A percentile compares a stretch with the other conserved stretches of the same genome.
phyloP scores from a whole-genome alignment of 2,329 filamentous ascomycete genomes.

The Scytalidium lignicola region DNA sequence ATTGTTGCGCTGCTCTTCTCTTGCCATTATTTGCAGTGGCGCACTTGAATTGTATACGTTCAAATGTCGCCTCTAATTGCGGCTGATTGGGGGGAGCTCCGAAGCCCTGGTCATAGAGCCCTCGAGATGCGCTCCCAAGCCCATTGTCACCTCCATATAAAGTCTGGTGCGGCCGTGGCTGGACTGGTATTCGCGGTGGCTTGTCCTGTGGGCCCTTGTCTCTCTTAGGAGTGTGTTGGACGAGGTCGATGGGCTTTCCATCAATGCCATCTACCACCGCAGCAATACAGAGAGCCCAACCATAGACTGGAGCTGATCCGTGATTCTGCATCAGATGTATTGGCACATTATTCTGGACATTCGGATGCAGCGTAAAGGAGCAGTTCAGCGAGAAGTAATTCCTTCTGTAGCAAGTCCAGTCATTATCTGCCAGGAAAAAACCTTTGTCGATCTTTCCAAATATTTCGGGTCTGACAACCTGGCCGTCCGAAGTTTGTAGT shows the following conservation, averaged over 20 bases:
- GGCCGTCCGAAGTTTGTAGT: slow-evolving; percentile 44
- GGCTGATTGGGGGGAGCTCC: slow-evolving; percentile 15
- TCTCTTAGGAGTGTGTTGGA: slow-evolving; percentile 70
- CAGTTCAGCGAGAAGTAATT: slow-evolving; percentile 69
- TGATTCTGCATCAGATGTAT: slow-evolving; percentile 29
- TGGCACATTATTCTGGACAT: slow-evolving; percentile 37
- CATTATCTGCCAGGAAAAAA: slow-evolving; percentile 59
- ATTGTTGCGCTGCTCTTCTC: slow-evolving; percentile 66
- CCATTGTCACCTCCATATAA: slow-evolving; percentile 18
- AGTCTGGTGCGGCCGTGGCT: slow-evolving; percentile 22
- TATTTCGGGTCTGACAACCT: slow-evolving; percentile 54
- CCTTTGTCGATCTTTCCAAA: slow-evolving; percentile 66
- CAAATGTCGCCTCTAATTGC: slow-evolving; percentile 43
- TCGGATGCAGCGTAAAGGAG: slow-evolving; percentile 52
- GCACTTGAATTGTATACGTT: slow-evolving; percentile 71
- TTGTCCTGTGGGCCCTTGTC: slow-evolving; percentile 65
- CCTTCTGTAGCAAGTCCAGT: slow-evolving; percentile 70
- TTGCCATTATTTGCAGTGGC: slow-evolving; percentile 74
- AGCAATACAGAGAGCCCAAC: slow-evolving; percentile 61
- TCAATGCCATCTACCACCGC: slow-evolving; percentile 59
- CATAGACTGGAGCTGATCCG: slow-evolving; percentile 38
- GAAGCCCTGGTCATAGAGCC: slow-evolving; percentile 11
- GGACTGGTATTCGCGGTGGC: slow-evolving; percentile 42
- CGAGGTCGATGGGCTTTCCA: slow-evolving; percentile 63
- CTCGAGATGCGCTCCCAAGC: slow-evolving; percentile 14